Conservation (phyloP, 2,329 filamentous ascomycete species). For the Onygenales sp. region DNA sequence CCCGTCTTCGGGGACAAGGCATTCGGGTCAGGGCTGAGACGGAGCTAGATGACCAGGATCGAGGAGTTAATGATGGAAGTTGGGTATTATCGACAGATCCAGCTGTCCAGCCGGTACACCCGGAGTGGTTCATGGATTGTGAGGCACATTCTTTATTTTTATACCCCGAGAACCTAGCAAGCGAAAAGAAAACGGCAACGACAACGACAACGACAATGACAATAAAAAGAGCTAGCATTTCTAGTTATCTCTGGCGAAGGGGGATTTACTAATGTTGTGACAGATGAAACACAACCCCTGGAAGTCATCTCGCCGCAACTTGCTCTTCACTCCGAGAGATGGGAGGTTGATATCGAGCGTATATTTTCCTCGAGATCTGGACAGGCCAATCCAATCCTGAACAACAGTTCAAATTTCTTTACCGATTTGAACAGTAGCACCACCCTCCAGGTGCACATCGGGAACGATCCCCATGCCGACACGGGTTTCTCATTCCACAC, state of each 20-base stretch:
- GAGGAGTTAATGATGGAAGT: constrained; percentile 4
- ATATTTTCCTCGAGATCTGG: constrained; percentile 8
- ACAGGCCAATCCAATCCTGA: constrained; percentile 7
- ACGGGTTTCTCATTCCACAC: constrained; percentile 10
- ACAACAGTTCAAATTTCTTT: constrained; percentile 5
- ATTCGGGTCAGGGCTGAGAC: constrained; percentile 3
- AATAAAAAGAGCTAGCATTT: no score
- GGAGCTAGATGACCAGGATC: background rate
- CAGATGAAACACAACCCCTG: constrained; percentile 10
- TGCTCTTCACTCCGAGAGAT: constrained; percentile 1
- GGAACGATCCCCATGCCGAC: constrained; percentile 5
- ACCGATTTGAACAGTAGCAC: constrained; percentile 10
- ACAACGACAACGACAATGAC: no score
- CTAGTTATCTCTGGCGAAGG: background rate
- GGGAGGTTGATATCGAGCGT: constrained; percentile 10
- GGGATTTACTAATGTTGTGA: background rate
- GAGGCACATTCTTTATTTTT: background rate
- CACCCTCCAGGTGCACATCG: constrained; percentile 11
- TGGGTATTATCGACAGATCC: constrained; percentile 10
- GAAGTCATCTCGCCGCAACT: constrained; percentile 12
- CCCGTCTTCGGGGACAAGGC: constrained; percentile 6
- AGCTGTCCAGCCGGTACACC: constrained; percentile 3
- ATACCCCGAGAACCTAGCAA: no score
- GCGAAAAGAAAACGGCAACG: no score
- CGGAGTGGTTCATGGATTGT: constrained; percentile 10